phyloP scores from a whole-genome alignment of 768 basidiomycete species.

The Tulasnella sp. region DNA sequence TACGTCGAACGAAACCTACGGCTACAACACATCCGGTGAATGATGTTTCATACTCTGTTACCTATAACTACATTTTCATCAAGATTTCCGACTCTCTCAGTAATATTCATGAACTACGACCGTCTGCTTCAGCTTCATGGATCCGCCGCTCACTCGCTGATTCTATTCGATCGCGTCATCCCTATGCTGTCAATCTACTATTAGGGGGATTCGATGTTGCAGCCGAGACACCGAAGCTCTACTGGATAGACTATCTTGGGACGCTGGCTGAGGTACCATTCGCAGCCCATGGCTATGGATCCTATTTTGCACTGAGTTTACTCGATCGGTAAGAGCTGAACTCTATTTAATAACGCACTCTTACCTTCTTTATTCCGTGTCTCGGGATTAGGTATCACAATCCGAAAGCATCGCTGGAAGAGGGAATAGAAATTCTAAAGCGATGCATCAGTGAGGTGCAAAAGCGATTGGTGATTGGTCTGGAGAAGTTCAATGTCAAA shows the following conservation, averaged over 20 bases:
- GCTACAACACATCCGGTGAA: constrained; percentile 79
- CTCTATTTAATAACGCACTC: neutral
- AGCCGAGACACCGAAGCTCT: constrained; percentile 56
- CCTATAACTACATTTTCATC: no score
- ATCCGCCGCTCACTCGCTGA: constrained; percentile 82
- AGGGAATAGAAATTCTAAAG: constrained; percentile 69
- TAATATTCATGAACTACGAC: constrained; percentile 78
- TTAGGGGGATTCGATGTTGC: constrained; percentile 84
- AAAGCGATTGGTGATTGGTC: constrained; percentile 66
- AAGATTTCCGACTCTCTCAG: no score
- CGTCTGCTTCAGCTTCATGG: constrained; percentile 88
- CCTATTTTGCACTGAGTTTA: constrained; percentile 84
- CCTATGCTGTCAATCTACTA: constrained; percentile 86
- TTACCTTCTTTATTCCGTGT: constrained; percentile 1
- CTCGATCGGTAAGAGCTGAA: constrained; percentile 58
- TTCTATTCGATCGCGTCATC: constrained; percentile 72
- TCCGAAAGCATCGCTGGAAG: constrained; percentile 71
- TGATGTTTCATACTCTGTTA: constrained; percentile 2
- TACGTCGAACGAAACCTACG: constrained; percentile 92
- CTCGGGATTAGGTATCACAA: constrained; percentile 60
- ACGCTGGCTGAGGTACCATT: constrained; percentile 82
- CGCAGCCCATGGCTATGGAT: constrained; percentile 89
- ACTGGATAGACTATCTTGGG: constrained; percentile 95
- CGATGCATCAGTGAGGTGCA: constrained; percentile 84
- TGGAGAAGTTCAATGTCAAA: constrained; percentile 76